phyloP scores from a whole-genome alignment of 176 grass and related monocot species.

The Metroxylon sagu region DNA sequence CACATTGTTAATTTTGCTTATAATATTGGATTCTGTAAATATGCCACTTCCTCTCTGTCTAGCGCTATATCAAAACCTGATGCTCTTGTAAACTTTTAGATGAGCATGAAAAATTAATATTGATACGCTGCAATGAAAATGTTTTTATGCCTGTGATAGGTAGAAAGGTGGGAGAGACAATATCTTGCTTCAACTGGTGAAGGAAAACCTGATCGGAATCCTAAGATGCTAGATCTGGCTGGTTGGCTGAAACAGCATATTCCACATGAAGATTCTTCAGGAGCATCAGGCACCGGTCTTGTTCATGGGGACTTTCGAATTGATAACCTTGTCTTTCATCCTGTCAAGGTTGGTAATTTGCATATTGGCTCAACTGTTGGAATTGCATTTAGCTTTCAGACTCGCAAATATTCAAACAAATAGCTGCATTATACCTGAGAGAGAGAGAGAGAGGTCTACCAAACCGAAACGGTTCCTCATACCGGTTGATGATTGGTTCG shows the following conservation, averaged over 20 bases:
- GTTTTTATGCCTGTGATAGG: slow-evolving; percentile 27
- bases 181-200: slow-evolving; percentile 75
- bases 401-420: background rate
- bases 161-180: slow-evolving; percentile 77
- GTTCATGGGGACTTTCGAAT: slow-evolving; percentile 90
- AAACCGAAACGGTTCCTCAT: too few relatives aligned
- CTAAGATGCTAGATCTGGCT: slow-evolving; percentile 71
- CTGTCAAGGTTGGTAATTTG: slow-evolving; percentile 46
- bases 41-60: too few relatives aligned
- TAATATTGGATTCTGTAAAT: too few relatives aligned
- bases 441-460: too few relatives aligned
- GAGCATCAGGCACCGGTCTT: slow-evolving; percentile 46
- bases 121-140: background rate
- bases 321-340: slow-evolving; percentile 94
- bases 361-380: background rate
- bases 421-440: too few relatives aligned
- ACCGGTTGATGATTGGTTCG: too few relatives aligned
- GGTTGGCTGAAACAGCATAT: slow-evolving; percentile 71
- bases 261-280: slow-evolving; percentile 55
- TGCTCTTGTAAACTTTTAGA: too few relatives aligned
- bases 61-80: too few relatives aligned
- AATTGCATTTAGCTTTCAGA: slow-evolving; percentile 2
- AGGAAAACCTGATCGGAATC: slow-evolving; percentile 64
- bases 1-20: too few relatives aligned
- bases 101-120: too few relatives aligned